phyloP scores from a whole-genome alignment of 176 grass and related monocot genomes.

The Hsuehochloa calcarea region DNA sequence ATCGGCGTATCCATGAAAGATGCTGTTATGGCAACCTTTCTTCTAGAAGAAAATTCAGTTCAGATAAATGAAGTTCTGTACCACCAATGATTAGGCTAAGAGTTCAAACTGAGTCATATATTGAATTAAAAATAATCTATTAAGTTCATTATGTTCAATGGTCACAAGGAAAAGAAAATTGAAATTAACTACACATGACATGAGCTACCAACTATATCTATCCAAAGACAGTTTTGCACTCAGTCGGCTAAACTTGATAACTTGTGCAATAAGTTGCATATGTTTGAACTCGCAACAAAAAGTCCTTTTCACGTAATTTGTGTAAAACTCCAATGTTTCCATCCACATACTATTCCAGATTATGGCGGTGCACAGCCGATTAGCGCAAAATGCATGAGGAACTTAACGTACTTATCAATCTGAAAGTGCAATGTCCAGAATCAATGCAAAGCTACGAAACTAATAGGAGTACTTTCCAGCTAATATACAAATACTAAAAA shows the following conservation, averaged over 20 bases:
- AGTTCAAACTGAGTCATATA: background rate
- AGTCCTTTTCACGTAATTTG: background rate
- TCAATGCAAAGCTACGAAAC: background rate
- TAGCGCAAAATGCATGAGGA: background rate
- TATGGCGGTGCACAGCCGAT: background rate
- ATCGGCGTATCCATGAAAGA: background rate
- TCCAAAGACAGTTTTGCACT: background rate
- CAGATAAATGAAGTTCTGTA: background rate
- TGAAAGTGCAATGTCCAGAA: background rate
- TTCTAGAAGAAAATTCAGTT: background rate
- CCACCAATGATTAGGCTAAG: background rate
- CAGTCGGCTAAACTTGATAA: background rate
- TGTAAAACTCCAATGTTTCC: background rate
- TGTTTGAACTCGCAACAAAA: background rate
- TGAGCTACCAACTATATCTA: background rate
- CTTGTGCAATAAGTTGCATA: background rate
- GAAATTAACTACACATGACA: background rate
- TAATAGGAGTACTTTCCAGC: background rate
- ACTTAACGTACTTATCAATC: background rate
- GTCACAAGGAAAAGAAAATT: background rate
- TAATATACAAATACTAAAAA: background rate
- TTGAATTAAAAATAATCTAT: background rate
- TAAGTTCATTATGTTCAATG: background rate
- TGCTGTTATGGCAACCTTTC: background rate
- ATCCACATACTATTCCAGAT: background rate